phyloP scores from a whole-genome alignment of 2,329 filamentous ascomycete genomes.

The Helotiales sp. region DNA sequence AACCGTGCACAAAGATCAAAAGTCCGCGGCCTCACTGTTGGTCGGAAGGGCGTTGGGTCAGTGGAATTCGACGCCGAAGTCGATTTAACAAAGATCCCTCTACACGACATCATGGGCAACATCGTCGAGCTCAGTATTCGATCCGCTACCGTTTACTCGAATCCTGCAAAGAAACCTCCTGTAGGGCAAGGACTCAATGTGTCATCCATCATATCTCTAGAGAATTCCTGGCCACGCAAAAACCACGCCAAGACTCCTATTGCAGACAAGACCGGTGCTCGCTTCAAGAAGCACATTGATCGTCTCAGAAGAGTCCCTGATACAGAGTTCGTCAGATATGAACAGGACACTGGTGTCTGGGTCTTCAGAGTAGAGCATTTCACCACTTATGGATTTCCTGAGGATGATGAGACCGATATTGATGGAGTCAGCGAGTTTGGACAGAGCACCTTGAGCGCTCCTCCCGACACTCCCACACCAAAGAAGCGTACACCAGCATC shows the following conservation, averaged over 20 bases:
- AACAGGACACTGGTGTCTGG: constrained; percentile 81
- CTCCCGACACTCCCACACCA: constrained; percentile 44
- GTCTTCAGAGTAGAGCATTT: constrained; percentile 93
- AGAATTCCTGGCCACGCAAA: constrained; percentile 89
- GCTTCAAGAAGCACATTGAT: constrained; percentile 78
- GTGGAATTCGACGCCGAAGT: constrained; percentile 81
- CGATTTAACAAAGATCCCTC: constrained; percentile 75
- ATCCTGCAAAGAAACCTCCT: constrained; percentile 74
- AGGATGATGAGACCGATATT: constrained; percentile 64
- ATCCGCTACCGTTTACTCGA: constrained; percentile 82
- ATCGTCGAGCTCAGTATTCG: constrained; percentile 78
- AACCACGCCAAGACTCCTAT: constrained; percentile 54
- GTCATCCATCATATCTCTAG: constrained; percentile 80
- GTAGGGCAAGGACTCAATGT: constrained; percentile 90
- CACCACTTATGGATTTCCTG: constrained; percentile 89
- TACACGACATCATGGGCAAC: constrained; percentile 76
- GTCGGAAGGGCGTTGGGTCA: constrained; percentile 76
- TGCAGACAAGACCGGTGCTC: constrained; percentile 59
- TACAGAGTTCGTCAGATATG: constrained; percentile 81
- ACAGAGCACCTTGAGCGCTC: constrained; percentile 50
- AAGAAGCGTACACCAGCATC: constrained; percentile 27
- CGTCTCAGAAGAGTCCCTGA: constrained; percentile 76
- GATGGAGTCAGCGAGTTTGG: constrained; percentile 40
- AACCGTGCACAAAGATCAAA: constrained; percentile 75
- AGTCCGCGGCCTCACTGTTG: constrained; percentile 75